phyloP scores from a whole-genome alignment of 352 stramenopile genomes.

The Phytophthora brassicae region DNA sequence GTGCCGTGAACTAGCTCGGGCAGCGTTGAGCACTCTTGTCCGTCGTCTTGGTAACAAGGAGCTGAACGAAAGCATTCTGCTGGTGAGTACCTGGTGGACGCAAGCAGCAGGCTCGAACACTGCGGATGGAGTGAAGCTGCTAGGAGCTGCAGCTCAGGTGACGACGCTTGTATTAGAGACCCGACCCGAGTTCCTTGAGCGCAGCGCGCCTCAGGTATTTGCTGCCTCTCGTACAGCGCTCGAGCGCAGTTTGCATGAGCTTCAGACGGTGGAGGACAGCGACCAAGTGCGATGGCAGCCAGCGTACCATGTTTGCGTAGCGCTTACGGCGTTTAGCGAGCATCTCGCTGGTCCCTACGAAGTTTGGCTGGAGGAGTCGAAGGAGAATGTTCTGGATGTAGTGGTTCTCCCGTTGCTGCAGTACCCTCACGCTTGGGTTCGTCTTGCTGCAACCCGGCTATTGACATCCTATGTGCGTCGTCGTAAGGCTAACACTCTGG shows the following conservation, averaged over 20 bases:
- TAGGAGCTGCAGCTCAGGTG: slow-evolving; percentile 73
- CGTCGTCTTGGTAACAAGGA: slow-evolving; percentile 89
- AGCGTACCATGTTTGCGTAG: slow-evolving; percentile 60
- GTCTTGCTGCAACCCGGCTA: slow-evolving; percentile 54
- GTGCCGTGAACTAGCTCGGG: slow-evolving; percentile 84
- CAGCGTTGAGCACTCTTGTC: slow-evolving; percentile 85
- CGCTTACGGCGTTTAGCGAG: slow-evolving; percentile 68
- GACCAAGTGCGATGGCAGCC: slow-evolving; percentile 61
- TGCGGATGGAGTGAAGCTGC: slow-evolving; percentile 48
- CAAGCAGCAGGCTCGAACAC: slow-evolving; percentile 41
- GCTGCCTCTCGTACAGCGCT: slow-evolving; percentile 41
- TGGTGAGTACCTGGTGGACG: slow-evolving; percentile 89
- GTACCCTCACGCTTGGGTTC: slow-evolving; percentile 80
- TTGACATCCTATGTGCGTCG: slow-evolving; percentile 69
- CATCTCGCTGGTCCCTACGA: slow-evolving; percentile 62
- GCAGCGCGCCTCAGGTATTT: slow-evolving; percentile 52
- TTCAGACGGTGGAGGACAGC: slow-evolving; percentile 49
- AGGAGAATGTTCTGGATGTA: slow-evolving; percentile 42
- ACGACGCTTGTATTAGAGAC: slow-evolving; percentile 71
- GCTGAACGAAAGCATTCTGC: slow-evolving; percentile 87
- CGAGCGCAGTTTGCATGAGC: slow-evolving; percentile 30
- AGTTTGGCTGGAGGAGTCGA: slow-evolving; percentile 49
- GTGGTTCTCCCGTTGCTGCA: slow-evolving; percentile 61
- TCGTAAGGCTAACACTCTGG: slow-evolving; percentile 51
- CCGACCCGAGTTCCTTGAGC: slow-evolving; percentile 77